phyloP scores from a whole-genome alignment of 1,284 basidiomycete species.

The Ceratobasidium sp. region DNA sequence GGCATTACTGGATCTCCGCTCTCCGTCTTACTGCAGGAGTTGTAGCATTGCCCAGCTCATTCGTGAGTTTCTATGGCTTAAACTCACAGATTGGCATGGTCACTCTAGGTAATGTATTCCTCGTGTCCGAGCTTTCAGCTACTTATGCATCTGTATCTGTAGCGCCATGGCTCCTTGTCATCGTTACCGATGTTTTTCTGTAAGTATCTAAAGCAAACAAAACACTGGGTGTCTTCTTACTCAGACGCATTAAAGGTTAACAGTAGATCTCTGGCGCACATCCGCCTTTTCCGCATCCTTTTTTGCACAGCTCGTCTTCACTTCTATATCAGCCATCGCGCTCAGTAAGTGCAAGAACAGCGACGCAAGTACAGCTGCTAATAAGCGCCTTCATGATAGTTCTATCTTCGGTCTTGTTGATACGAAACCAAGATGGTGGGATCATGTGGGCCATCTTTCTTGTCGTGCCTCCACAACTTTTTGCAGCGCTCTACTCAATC shows the following conservation, averaged over 20 bases:
- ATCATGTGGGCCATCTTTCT: neutral
- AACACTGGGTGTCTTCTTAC: neutral
- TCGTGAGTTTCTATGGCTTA: neutral
- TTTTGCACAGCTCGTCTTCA: constrained; percentile 14
- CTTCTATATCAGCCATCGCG: neutral
- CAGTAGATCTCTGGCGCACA: constrained; percentile 15
- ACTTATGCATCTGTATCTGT: neutral
- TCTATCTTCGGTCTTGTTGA: neutral
- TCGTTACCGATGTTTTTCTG: constrained; percentile 15
- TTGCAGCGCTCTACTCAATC: constrained; percentile 16
- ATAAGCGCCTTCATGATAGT: neutral
- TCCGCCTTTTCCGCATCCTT: constrained; percentile 9
- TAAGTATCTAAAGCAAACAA: neutral
- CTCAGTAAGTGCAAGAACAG: neutral
- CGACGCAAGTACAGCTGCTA: neutral
- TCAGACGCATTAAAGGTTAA: neutral
- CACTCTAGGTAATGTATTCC: neutral
- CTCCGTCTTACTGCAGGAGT: constrained; percentile 2
- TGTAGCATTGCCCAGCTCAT: neutral
- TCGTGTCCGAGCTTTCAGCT: neutral
- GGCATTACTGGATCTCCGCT: constrained; percentile 28
- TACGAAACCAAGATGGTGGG: neutral
- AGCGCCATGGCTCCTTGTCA: constrained; percentile 5
- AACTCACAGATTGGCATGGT: neutral
- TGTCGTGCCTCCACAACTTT: neutral